Conservation (phyloP, 805 yeast genomes). For the Saccharomycopsis babjevae region DNA sequence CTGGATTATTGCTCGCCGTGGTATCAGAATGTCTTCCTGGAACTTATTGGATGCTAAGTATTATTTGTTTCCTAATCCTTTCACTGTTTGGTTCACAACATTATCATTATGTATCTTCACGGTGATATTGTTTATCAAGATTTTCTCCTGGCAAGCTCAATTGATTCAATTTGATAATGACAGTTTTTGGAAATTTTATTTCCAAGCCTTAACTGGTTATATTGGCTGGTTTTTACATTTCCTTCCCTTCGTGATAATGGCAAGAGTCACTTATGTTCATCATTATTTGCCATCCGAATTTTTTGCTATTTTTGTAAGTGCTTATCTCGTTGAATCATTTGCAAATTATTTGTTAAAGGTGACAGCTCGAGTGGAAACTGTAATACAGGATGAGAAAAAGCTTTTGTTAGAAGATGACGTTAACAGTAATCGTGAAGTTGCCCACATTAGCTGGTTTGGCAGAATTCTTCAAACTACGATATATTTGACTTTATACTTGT, state of each 20-base stretch:
- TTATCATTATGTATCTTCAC: constrained; percentile 32
- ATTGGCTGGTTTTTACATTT: constrained; percentile 85
- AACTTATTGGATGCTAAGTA: constrained; percentile 42
- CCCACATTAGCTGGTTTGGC: background rate
- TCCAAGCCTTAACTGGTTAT: constrained; percentile 77
- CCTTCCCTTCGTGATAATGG: constrained; percentile 85
- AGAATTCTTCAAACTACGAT: constrained; percentile 15
- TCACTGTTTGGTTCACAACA: constrained; percentile 53
- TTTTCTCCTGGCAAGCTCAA: constrained; percentile 63
- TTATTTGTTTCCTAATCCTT: constrained; percentile 59
- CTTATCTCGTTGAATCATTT: constrained; percentile 39
- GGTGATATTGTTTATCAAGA: constrained; percentile 23
- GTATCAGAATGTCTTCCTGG: constrained; percentile 76
- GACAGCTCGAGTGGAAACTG: background rate
- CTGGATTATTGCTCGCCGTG: constrained; percentile 64
- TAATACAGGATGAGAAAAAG: constrained; percentile 1
- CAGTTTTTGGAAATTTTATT: constrained; percentile 32
- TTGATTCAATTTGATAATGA: constrained; percentile 32
- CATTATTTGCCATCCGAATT: constrained; percentile 93
- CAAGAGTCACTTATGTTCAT: constrained; percentile 93
- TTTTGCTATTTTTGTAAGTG: constrained; percentile 77
- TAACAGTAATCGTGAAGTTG: background rate
- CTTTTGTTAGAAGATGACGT: background rate
- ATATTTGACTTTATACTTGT: constrained; percentile 35
- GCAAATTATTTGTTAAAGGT: background rate